Evolutionary conservation across 1,284 basidiomycete genomes (phyloP), one percentile per base, ranked within the genome.

Genomic region (Ustanciosporium gigantosporum): DNA sequence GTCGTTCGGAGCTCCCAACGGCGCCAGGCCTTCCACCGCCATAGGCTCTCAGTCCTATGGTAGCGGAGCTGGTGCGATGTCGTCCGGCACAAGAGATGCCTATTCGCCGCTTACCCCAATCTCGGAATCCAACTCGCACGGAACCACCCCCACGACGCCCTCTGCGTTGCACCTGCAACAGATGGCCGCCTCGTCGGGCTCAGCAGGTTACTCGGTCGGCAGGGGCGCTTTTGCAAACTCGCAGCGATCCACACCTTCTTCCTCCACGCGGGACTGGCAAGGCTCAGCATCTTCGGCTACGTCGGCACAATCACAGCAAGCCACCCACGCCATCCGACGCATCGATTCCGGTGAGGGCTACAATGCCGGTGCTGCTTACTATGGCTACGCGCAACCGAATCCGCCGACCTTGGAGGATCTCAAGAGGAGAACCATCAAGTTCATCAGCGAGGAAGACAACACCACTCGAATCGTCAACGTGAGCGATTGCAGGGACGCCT

Each of bases 401-500:
- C 55, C 57, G 6, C 53, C 62, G 1, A 49, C 68, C 8, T 42
- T 74, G 15, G 73, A 75, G 34, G 70, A 68, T 34, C 52, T 76
- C 36, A 71, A 68, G 39, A 51, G 67, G 3, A 41, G 66, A n/a
- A 72, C 71, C 21, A 69, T 77, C 55, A 77, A 77, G 46, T 76
- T 77, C 49, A 67, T 75, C 40, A 68, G 67, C 27, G 66, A 71
- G 22, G 66, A 71, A 34, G 68, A 73, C 44, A 73, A 73, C 35
- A 66, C 72, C 3, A 72, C 68, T 2, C 66, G 70, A 25, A 72
- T 65, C 22, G 67, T 77, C 32, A 68, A 69, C 27, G 73, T 77
- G 32, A 60, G 58, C 37, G 74, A 74, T 32, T 75, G 74, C 36
- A 36, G 61, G 14, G 67, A 72, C 31, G 72, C 73, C 4, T 55